Evolutionary conservation across 352 stramenopile genomes (phyloP), one percentile per base, ranked within the genome.

Genomic region (Pythium phragmitis): DNA sequence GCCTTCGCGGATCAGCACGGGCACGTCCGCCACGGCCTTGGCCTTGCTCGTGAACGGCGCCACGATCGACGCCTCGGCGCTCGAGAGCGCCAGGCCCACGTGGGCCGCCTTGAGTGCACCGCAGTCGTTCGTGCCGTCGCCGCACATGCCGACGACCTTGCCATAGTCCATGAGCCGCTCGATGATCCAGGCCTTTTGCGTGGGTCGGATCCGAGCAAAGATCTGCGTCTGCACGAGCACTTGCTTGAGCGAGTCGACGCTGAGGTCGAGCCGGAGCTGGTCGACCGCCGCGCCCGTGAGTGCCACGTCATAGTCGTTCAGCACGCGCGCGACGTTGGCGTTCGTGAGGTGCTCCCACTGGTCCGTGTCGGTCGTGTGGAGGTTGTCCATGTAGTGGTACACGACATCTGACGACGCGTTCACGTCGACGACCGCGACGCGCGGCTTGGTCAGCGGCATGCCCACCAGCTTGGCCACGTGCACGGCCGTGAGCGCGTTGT

Each of bases 21-120:
- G 63, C 13, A 96, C 87, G 59, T 87, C 82, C 41, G 64, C 68
- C 39, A 97, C 89, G 8, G 59, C 70, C 56, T 96, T 96, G 33
- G 82, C 72, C 41, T 91, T 79, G 63, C 82, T 96, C 6, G 88
- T 97, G 61, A 98, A 98, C 13, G 89, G 88, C 33, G 89, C 73
- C 39, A 97, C 86, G 37, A 90, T 83, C 36, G 82, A 94, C 1
- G 88, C 91, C 58, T 97, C 89, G 1, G 88, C 82, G 56, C 80
- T 79, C 12, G 81, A 93, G 5, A 97, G 69, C 19, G 91, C 89
- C 21, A 97, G 61, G 0, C 91, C 91, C 12, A 95, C 83, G 65
- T 97, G 91, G 1, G 91, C 91, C 13, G 80, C 74, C 51, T 92
- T 94, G 8, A 97, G 60, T 2, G 88, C 88, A 7, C 89, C 89